Percentiles rank a stretch among this genome's conserved stretches.
Evolutionary conservation across 805 yeast genomes (phyloP).

Genomic region (Candida germanica): DNA sequence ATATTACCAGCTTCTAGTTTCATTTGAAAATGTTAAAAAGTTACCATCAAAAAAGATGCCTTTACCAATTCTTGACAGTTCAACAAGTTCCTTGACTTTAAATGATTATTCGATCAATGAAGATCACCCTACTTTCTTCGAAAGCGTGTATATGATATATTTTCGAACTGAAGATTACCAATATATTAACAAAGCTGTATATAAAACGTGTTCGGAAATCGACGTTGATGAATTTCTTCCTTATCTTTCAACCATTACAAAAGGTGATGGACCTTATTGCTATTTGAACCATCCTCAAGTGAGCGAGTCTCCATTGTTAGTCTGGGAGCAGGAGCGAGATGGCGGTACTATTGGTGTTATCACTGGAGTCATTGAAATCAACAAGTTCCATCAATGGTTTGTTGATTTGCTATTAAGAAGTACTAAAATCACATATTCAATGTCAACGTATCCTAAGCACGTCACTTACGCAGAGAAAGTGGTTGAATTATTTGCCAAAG

Average conservation of each 20-base stretch:
- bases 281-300: slow-evolving; percentile 1
- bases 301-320: slow-evolving; percentile 3
- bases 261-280: background rate
- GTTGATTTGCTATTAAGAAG: slow-evolving; percentile 23
- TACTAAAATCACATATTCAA: slow-evolving; percentile 17
- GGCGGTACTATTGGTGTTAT: slow-evolving; percentile 25
- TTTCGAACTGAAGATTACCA: slow-evolving; percentile 5
- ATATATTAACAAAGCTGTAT: slow-evolving; percentile 4
- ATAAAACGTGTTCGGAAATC: slow-evolving; percentile 3
- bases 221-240: slow-evolving; percentile 1
- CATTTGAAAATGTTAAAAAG: too few species aligned
- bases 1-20: too few species aligned
- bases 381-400: slow-evolving; percentile 33
- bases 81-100: slow-evolving; percentile 9
- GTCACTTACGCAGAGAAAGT: slow-evolving; percentile 14
- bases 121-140: slow-evolving; percentile 9
- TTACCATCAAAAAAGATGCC: too few species aligned
- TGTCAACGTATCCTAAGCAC: slow-evolving; percentile 1
- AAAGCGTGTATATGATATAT: slow-evolving; percentile 9
- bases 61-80: slow-evolving; percentile 7
- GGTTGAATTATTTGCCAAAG: slow-evolving; percentile 43
- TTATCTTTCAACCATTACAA: background rate
- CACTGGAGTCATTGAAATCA: slow-evolving; percentile 21
- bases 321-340: slow-evolving; percentile 21
- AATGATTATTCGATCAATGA: background rate